Conservation (phyloP, 1,139 yeast genomes). For the Debaryomyces coudertii region DNA sequence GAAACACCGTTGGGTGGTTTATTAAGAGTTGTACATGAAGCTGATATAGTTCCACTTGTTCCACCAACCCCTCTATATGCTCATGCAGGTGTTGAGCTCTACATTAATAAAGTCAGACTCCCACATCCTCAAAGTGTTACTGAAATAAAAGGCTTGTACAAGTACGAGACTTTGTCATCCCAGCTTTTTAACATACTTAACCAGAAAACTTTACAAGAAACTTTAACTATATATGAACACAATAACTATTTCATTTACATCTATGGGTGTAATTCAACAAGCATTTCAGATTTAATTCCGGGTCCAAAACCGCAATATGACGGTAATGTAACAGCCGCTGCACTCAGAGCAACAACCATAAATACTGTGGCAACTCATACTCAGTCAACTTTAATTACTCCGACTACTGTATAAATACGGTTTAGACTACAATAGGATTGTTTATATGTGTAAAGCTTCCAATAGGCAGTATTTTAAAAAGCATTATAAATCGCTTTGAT, state of each 20-base stretch:
- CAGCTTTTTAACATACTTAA: slow-evolving; percentile 1
- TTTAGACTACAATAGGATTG: too few relatives aligned
- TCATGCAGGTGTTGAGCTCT: slow-evolving; percentile 7
- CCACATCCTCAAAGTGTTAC: slow-evolving; percentile 2
- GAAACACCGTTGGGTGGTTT: slow-evolving; percentile 1
- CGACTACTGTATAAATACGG: too few relatives aligned
- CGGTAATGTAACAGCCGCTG: not conserved
- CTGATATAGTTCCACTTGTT: slow-evolving; percentile 5
- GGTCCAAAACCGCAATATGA: not conserved
- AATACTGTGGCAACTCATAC: not conserved
- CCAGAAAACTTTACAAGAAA: slow-evolving; percentile 1
- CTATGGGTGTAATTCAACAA: slow-evolving; percentile 5
- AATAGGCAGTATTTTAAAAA: too few relatives aligned
- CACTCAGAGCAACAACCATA: not conserved
- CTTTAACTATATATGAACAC: slow-evolving; percentile 3
- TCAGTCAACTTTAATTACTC: not conserved
- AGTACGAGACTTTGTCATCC: not conserved
- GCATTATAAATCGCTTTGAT: too few relatives aligned
- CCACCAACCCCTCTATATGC: slow-evolving; percentile 6
- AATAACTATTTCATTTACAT: not conserved
- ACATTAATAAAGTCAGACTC: slow-evolving; percentile 3
- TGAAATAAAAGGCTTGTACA: slow-evolving; percentile 2
- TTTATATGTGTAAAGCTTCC: too few relatives aligned
- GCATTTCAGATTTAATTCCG: not conserved
- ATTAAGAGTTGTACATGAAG: slow-evolving; percentile 5